Evolutionary conservation across 768 basidiomycete genomes (phyloP), one percentile per base, ranked within the genome.

Genomic region (Tulasnella sp.): DNA sequence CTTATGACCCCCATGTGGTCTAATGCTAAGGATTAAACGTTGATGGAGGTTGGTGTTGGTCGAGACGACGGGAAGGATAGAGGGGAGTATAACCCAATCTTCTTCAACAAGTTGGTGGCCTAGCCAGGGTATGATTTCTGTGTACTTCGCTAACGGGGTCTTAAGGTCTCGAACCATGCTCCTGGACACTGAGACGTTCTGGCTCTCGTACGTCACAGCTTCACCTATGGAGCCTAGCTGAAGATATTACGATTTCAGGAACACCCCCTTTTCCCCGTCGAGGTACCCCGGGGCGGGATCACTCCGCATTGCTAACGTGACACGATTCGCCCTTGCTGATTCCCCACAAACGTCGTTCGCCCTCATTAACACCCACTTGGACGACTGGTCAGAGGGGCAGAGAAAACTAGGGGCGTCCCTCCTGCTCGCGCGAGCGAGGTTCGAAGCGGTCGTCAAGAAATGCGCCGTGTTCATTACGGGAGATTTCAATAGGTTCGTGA

Each of bases 51-150:
- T 19, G 81, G 80, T 1, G 79, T 81, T 0, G 82, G 81, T 0
- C 70, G 82, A n/a, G 75, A 80, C 53, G 78, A 83, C 62, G 81
- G 81, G 2, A 66, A 66, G 6, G 58, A 68, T 14, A 72, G 70
- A 0, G 81, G 82, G 31, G 82, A 83, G 65, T 82, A 78, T 65
- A 74, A 73, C 62, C 79, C 81, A 0, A 76, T 83, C 58, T 83
- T 81, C 65, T 83, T 72, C 69, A 75, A 77, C 59, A 74, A 69
- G 73, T 73, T 48, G 19, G 64, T 46, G 15, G 11, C 3, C 21
- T 14, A 27, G 12, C 34, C 17, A 39, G 8, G 32, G 8, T 17
- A 0, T 8, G 27, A 29, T 37, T 9, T 2, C 6, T 48, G 9
- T 19, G 49, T 17, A 49, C 31, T n/a, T 11, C 27, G 19, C n/a